These are phyloP conservation scores for Pyrenochaeta sp. DNA, from an alignment of 2,329 filamentous ascomycete genomes.

Conservation along the genomic window DNA sequence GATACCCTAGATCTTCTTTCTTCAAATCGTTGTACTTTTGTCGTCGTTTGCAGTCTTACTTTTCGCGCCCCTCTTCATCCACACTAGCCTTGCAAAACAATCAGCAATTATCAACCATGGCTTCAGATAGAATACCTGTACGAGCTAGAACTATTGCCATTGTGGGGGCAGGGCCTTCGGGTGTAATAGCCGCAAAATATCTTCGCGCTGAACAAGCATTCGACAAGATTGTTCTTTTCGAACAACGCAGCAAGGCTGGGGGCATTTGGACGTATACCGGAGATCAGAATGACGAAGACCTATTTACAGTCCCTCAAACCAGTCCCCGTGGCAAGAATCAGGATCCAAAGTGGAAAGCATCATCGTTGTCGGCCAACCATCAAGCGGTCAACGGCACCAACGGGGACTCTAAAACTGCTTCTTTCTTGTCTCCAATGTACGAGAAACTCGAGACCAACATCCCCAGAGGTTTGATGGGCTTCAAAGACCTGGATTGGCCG, in stretches of 20 bases:
- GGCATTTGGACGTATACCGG: constrained; percentile 86
- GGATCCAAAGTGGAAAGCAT: constrained; percentile 62
- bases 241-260: constrained; percentile 78
- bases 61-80: not conserved
- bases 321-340: constrained; percentile 67
- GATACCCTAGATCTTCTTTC: constrained; percentile 2
- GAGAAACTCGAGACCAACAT: constrained; percentile 86
- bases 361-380: not conserved
- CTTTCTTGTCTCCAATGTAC: constrained; percentile 86
- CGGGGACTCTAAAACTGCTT: constrained; percentile 50
- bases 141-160: constrained; percentile 71
- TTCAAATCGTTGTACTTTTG: too few relatives aligned
- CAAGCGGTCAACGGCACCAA: constrained; percentile 1
- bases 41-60: not conserved
- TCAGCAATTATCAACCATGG: constrained; percentile 9
- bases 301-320: constrained; percentile 70
- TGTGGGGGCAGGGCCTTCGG: constrained; percentile 82
- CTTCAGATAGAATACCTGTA: constrained; percentile 25
- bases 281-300: constrained; percentile 54
- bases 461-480: constrained; percentile 80
- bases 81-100: not conserved
- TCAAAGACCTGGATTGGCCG: constrained; percentile 73
- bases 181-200: constrained; percentile 80
- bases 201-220: constrained; percentile 76
- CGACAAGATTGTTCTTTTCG: constrained; percentile 76